Evolutionary conservation across 2,329 filamentous ascomycete genomes (phyloP), one percentile per base, ranked within the genome.

Genomic region (Dactylonectria macrodidyma): DNA sequence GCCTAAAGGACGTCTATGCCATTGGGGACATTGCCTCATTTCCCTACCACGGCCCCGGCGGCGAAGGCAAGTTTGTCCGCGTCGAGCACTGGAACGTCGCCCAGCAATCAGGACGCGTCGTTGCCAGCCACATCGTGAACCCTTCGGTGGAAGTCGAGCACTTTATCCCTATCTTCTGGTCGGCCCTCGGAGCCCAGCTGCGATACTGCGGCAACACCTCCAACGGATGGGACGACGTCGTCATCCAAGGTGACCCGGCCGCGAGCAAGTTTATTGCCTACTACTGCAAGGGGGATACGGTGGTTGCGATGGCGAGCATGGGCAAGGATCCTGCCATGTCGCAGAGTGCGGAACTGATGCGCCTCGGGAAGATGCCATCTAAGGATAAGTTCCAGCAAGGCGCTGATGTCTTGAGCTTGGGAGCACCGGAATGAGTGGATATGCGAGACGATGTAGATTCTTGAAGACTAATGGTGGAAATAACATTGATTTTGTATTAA

Each of bases 41-140:
- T 81, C 96, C 96, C 0, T 99, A 99, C 84, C 88, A 94, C 79
- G 96, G 96, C 1, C 96, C 96, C 0, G 95, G 93, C 26, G 92
- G 94, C 30, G 87, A 92, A 16, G 94, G 93, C 69, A 87, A 86
- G 51, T 87, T 88, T 19, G 89, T 92, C 1, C 92, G 96, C 70
- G 98, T 98, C 78, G 96, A 99, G 85, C 96, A 99, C 80, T 99
- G 96, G 96, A 95, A 98, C 81, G 96, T 99, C 3, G 96, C 96
- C 5, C 96, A 98, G 78, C 98, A 98, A 77, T 87, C 93, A 2
- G 96, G 96, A 3, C 93, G 95, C 50, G 87, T 88, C 26, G 95
- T 92, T 1, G 96, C 95, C 2, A 86, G 86, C 59, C 89, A 93
- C 75, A 97, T 99, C 77, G 88, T 90, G 72, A 86, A 92, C 75